Base-by-base conservation (phyloP, 139 green algal genomes). In the Micractinium sp. region DNA sequence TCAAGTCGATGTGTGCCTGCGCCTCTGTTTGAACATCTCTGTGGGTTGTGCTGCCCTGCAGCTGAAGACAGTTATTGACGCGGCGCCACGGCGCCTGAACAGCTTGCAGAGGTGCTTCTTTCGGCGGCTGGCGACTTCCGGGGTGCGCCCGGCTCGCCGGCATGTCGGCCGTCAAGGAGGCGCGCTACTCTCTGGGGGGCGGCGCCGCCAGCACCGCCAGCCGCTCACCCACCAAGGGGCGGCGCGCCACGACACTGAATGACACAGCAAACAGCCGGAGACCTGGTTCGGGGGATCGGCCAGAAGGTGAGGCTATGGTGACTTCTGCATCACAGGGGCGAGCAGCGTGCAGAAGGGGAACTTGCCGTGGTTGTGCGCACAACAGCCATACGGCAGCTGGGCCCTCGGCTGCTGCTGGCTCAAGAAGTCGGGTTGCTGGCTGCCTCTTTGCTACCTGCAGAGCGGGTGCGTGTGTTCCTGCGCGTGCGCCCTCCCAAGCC, bases 401-500 rank as follows among this genome's bases (percentile, higher is more conserved):
- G 19, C 19, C 29, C 39, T 15, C 76, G 1, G 38, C 20, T 19
- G 4, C 18, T 14, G 16, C 29, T 81, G 74, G 31, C 38, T 25
- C 38, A 3, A 12, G 25, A 25, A 22, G 15, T 12, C 80, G 9
- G 29, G 41, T 12, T 53, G 80, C 18, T 1, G 1, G 31, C 31
- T 71, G 80, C 29, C 27, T 82, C 38, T 63, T 56, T 29, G 16
- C 76, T 18, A 25, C 38, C 39, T 71, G 39, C 87, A 94, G 92
- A 94, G 85, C 87, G 92, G 13, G 92, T 94, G 41, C 90, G 90
- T 36, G 92, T 94, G n/a, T 90, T 92, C 12, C 83, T 94, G 29
- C 89, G 92, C 13, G 81, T 94, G 38, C 79, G 92, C 20, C 92
- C 92, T 0, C 78, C 91, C 69, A 88, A 78, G 20, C 69, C 73